Conservation (phyloP, 2,329 filamentous ascomycete species). For the Calonectria honghensis region DNA sequence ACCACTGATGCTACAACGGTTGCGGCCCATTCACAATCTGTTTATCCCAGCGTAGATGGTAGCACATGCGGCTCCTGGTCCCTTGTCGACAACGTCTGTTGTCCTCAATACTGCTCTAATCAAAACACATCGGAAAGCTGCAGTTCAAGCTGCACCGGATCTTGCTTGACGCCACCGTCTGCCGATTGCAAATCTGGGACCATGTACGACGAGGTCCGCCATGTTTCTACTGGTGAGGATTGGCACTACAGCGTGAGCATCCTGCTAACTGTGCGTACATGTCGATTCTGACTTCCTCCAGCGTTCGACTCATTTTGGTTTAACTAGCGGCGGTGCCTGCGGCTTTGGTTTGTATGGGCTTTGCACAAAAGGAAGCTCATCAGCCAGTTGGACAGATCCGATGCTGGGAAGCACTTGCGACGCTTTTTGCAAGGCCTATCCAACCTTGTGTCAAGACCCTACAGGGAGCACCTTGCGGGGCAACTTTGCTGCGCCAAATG, state of each 20-base stretch:
- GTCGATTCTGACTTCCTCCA: neutral
- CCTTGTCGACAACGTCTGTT: conserved; percentile 34
- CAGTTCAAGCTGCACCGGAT: conserved; percentile 31
- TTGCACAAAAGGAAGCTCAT: conserved; percentile 32
- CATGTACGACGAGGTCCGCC: conserved; percentile 27
- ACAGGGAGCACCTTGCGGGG: conserved; percentile 19
- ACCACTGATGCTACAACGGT: conserved; percentile 23
- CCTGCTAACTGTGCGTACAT: neutral
- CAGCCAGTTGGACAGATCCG: conserved; percentile 30
- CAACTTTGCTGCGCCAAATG: conserved; percentile 35
- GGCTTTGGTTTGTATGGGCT: conserved; percentile 32
- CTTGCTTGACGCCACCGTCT: conserved; percentile 32
- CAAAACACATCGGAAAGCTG: conserved; percentile 33
- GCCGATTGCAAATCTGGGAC: conserved; percentile 31
- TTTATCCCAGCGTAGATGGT: conserved; percentile 27
- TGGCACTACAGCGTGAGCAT: conserved; percentile 33
- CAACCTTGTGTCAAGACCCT: conserved; percentile 26
- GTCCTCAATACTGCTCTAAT: conserved; percentile 28
- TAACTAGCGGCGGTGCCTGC: conserved; percentile 32
- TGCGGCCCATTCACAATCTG: conserved; percentile 25
- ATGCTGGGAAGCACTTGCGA: conserved; percentile 32
- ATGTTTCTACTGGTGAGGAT: conserved; percentile 19
- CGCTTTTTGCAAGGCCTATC: conserved; percentile 32
- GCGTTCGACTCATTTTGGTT: conserved; percentile 33
- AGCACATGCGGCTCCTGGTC: conserved; percentile 32